phyloP scores from a whole-genome alignment of 2,329 filamentous ascomycete genomes.

The Fusarium caatingaense region DNA sequence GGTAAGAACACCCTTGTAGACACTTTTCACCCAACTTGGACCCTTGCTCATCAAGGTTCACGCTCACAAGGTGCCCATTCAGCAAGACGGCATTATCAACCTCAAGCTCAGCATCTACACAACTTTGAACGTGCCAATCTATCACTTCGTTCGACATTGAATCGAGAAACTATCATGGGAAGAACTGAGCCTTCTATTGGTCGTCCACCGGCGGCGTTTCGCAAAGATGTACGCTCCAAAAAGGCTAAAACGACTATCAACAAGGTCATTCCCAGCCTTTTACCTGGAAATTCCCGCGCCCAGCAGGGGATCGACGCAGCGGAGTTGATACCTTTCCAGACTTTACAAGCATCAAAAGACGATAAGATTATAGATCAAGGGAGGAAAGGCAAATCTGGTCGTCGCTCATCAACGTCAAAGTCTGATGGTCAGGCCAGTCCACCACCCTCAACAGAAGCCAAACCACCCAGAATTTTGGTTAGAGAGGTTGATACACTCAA shows the following conservation, averaged over 20 bases:
- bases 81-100: not conserved
- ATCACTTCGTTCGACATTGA: not conserved
- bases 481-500: slow-evolving; percentile 64
- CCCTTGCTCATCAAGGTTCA: slow-evolving; percentile 18
- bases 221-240: slow-evolving; percentile 61
- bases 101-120: not conserved
- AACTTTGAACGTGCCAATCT: not conserved
- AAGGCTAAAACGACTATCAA: slow-evolving; percentile 68
- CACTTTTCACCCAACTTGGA: not conserved
- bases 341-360: fast-evolving
- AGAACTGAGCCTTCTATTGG: slow-evolving; percentile 42
- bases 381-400: slow-evolving; percentile 42
- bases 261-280: slow-evolving; percentile 67
- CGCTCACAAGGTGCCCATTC: not conserved
- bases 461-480: slow-evolving; percentile 56
- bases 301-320: slow-evolving; percentile 64
- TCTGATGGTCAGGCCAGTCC: not conserved
- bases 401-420: not conserved
- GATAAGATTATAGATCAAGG: not conserved
- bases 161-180: slow-evolving; percentile 26
- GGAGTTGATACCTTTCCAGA: slow-evolving; percentile 52
- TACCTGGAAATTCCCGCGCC: slow-evolving; percentile 65
- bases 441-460: not conserved
- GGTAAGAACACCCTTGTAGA: slow-evolving; percentile 9
- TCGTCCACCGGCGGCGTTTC: slow-evolving; percentile 41